Percentiles rank a stretch among this genome's conserved stretches.
phyloP scores from a whole-genome alignment of 768 basidiomycete genomes.

The Trametes cinnabarina region DNA sequence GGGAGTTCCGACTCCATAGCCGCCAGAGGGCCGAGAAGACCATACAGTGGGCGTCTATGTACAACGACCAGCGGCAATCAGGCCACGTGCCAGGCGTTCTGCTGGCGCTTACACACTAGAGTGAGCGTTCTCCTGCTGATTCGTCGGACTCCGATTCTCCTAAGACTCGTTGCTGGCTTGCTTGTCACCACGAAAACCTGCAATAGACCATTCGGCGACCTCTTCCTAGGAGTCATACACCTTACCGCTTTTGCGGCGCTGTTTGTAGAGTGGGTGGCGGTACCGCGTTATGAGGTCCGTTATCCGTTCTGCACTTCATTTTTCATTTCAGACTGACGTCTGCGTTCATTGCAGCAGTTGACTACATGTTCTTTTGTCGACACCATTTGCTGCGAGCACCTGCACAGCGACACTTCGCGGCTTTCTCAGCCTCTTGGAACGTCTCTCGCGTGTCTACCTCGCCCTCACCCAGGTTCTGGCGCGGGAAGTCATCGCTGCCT shows the following conservation, averaged over 20 bases:
- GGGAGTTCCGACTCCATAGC: too few species aligned
- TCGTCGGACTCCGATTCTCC: too few species aligned
- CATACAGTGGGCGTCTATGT: too few species aligned
- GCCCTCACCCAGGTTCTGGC: not conserved
- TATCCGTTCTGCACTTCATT: not conserved
- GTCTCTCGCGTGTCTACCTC: not conserved
- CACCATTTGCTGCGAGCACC: conserved; percentile 49
- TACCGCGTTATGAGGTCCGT: conserved; percentile 52
- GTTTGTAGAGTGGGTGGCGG: conserved; percentile 6
- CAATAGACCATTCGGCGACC: conserved; percentile 2
- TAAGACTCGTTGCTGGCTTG: conserved; percentile 6
- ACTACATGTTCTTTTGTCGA: conserved; percentile 77
- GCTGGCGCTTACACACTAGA: too few species aligned
- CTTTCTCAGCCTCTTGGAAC: conserved; percentile 20
- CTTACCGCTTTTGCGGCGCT: conserved; percentile 1
- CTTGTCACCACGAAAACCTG: conserved; percentile 5
- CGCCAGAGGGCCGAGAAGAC: too few species aligned
- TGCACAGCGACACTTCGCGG: conserved; percentile 24
- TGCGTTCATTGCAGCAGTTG: conserved; percentile 40
- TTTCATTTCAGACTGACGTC: not conserved
- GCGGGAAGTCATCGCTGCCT: not conserved
- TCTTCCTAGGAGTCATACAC: not conserved
- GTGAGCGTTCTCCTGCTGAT: too few species aligned
- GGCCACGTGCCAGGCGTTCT: too few species aligned
- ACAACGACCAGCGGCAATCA: too few species aligned